Evolutionary conservation across 495 filamentous ascomycete genomes (phyloP).

Genomic region (Pyrenula massariospora): DNA sequence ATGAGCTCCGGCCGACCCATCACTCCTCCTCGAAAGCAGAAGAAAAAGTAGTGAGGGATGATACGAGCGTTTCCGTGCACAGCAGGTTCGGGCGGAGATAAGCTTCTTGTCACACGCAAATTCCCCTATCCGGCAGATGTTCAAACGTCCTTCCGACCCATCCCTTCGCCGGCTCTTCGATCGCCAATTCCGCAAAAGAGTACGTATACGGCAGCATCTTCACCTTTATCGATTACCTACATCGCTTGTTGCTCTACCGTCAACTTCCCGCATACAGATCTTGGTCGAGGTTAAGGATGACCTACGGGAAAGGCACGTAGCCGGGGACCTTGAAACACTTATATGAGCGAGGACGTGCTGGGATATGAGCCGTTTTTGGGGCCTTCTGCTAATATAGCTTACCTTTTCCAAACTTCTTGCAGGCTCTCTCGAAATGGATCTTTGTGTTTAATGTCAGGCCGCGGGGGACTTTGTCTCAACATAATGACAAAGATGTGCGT

Average conservation of each 20-base stretch:
- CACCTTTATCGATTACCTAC: not conserved
- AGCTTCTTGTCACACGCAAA: conserved; percentile 3
- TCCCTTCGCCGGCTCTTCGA: not conserved
- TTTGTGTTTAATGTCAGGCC: not conserved
- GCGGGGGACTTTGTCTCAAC: not conserved
- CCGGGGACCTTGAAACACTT: no score
- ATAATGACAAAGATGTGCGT: not conserved
- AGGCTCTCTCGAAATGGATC: not conserved
- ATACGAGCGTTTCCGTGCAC: conserved; percentile 74
- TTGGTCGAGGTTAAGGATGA: no score
- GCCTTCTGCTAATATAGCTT: not conserved
- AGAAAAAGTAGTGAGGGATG: conserved; percentile 65
- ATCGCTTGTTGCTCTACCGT: not conserved
- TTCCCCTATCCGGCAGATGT: not conserved
- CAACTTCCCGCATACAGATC: no score
- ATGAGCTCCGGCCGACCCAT: conserved; percentile 76
- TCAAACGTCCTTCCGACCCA: not conserved
- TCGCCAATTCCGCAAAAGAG: not conserved
- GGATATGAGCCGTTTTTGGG: not conserved
- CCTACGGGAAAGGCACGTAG: no score
- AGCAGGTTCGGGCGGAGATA: conserved; percentile 98
- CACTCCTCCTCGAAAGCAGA: conserved; percentile 85
- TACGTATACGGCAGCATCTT: not conserved
- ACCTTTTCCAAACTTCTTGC: not conserved
- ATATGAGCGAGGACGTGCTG: no score